Conservation (phyloP, 352 stramenopile species). For the Phytophthora fragariae region DNA sequence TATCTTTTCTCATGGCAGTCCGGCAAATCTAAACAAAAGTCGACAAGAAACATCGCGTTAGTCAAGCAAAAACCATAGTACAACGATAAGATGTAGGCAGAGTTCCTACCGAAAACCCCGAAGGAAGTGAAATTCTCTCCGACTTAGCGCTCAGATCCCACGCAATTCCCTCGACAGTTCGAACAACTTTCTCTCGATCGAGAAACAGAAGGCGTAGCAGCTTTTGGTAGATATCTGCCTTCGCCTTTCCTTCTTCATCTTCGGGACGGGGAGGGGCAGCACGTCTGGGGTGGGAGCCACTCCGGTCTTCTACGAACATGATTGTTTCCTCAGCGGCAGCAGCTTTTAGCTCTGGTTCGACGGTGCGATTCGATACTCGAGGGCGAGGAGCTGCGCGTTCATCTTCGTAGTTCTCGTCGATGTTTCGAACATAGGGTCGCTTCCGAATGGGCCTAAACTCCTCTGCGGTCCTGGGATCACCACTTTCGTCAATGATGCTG, state of each 20-base stretch:
- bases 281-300: background rate
- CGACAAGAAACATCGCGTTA: background rate
- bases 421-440: background rate
- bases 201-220: background rate
- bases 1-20: background rate
- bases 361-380: background rate
- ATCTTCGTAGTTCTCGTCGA: background rate
- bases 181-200: background rate
- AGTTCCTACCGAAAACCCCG: background rate
- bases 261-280: background rate
- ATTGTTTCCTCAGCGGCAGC: background rate
- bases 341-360: background rate
- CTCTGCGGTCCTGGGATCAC: background rate
- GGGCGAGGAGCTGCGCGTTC: background rate
- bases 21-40: background rate
- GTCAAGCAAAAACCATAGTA: background rate
- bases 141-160: background rate
- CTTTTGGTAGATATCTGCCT: background rate
- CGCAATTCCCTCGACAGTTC: background rate
- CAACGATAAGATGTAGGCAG: background rate
- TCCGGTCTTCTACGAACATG: background rate
- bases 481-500: too few species aligned
- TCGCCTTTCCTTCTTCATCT: background rate
- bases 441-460: conserved; percentile 12
- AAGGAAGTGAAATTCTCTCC: background rate